Percentiles rank a stretch among this genome's conserved stretches.
phyloP scores from a whole-genome alignment of 495 filamentous ascomycete genomes.

The Penicillium simplicissimum region DNA sequence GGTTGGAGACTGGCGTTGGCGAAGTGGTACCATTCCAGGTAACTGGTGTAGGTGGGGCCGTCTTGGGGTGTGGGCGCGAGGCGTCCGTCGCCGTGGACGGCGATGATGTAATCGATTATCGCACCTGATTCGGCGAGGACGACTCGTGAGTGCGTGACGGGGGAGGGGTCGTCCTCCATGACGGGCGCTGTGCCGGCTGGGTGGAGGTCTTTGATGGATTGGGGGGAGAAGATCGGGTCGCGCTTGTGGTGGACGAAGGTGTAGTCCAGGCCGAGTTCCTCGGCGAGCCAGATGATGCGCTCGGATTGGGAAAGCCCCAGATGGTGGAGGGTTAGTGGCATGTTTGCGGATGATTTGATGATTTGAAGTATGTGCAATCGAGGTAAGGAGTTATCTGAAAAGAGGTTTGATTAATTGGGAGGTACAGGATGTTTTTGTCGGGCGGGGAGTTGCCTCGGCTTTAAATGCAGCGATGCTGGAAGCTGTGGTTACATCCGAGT shows the following conservation, averaged over 20 bases:
- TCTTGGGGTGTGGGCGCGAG: constrained; percentile 42
- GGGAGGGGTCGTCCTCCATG: constrained; percentile 49
- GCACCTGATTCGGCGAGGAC: constrained; percentile 56
- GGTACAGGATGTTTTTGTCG: background rate
- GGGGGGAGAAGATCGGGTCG: constrained; percentile 51
- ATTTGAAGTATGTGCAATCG: background rate
- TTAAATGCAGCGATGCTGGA: background rate
- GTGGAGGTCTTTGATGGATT: constrained; percentile 53
- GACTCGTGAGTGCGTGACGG: constrained; percentile 31
- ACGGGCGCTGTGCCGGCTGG: constrained; percentile 56
- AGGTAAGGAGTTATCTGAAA: background rate
- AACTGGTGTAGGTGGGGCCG: constrained; percentile 51
- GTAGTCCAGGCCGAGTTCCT: constrained; percentile 60
- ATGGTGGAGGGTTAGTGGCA: constrained; percentile 56
- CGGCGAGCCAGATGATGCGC: constrained; percentile 62
- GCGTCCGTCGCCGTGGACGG: constrained; percentile 47
- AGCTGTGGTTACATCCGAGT: background rate
- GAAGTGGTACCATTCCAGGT: constrained; percentile 63
- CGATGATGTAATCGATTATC: constrained; percentile 57
- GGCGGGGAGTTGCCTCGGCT: background rate
- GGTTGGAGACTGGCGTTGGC: constrained; percentile 57
- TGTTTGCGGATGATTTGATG: constrained; percentile 3
- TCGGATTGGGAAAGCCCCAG: constrained; percentile 58
- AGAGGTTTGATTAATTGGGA: background rate
- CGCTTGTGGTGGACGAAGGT: constrained; percentile 51